Conservation (phyloP, 805 yeast species). For the Teunomyces aglyptinius region DNA sequence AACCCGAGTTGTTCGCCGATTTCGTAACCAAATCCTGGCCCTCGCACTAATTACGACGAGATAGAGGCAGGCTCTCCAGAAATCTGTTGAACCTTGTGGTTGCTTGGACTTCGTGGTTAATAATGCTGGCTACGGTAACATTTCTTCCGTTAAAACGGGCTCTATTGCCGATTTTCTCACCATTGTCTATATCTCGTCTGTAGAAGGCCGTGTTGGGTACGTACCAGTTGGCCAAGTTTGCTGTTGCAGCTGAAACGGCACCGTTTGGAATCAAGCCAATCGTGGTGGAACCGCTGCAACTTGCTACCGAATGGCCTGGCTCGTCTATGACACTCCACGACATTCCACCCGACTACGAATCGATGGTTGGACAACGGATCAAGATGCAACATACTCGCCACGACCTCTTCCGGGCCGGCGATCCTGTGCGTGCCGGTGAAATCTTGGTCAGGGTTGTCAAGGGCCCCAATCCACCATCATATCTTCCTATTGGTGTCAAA, state of each 20-base stretch:
- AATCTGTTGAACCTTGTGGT: background rate
- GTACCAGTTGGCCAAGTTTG: background rate
- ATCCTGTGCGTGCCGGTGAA: background rate
- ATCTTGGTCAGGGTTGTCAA: background rate
- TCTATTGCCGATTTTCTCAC: background rate
- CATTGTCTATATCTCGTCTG: background rate
- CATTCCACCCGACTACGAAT: background rate
- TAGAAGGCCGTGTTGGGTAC: background rate
- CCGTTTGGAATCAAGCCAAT: background rate
- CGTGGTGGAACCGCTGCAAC: background rate
- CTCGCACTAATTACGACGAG: background rate
- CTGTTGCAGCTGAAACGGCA: background rate
- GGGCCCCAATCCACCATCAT: background rate
- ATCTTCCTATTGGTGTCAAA: background rate
- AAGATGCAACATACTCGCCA: background rate
- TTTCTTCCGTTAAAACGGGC: background rate
- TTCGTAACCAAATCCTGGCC: background rate
- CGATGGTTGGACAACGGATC: background rate
- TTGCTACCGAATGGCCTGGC: background rate
- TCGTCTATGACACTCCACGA: background rate
- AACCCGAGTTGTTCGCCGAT: background rate
- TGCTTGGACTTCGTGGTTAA: background rate
- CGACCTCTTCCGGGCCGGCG: background rate
- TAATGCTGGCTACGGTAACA: slow-evolving; percentile 1
- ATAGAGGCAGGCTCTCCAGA: background rate